A percentile compares a stretch with the other conserved stretches of the same genome.
These are phyloP conservation scores for Nymphaea thermarum DNA, from an alignment of 164 flowering plant genomes.

Conservation along the genomic window DNA sequence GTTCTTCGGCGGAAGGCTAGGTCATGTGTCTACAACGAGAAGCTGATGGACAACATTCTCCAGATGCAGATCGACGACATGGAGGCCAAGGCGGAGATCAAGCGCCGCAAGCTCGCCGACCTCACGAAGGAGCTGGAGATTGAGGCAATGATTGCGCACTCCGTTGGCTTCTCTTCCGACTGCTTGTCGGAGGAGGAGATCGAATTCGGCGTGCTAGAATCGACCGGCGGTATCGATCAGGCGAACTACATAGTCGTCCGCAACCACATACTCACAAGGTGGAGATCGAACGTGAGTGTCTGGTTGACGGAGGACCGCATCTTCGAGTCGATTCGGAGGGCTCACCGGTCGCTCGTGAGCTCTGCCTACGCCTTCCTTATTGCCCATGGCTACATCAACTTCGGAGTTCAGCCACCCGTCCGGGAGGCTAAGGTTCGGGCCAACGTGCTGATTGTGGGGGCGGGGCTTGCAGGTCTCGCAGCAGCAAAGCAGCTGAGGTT, in stretches of 20 bases:
- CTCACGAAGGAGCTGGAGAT: slow-evolving; percentile 58
- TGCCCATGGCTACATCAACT: slow-evolving; percentile 81
- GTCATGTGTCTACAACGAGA: slow-evolving; percentile 23
- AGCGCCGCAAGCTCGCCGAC: slow-evolving; percentile 36
- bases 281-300: slow-evolving; percentile 67
- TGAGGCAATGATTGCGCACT: slow-evolving; percentile 76
- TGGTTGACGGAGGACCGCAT: slow-evolving; percentile 70
- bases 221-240: slow-evolving; percentile 66
- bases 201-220: slow-evolving; percentile 55
- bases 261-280: slow-evolving; percentile 74
- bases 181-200: slow-evolving; percentile 93
- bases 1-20: slow-evolving; percentile 31
- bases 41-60: slow-evolving; percentile 25
- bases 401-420: slow-evolving; percentile 49
- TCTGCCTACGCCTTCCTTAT: slow-evolving; percentile 60
- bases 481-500: slow-evolving; percentile 73
- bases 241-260: slow-evolving; percentile 72
- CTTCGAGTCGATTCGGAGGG: slow-evolving; percentile 57
- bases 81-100: slow-evolving; percentile 23
- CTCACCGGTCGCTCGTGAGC: slow-evolving; percentile 47
- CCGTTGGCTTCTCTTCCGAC: slow-evolving; percentile 87
- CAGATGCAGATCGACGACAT: slow-evolving; percentile 28
- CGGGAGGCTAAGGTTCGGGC: slow-evolving; percentile 20
- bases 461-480: slow-evolving; percentile 75
- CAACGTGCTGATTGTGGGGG: slow-evolving; percentile 67